Conservation (phyloP, 257 asterid genomes). For the Solanum arcanum region DNA sequence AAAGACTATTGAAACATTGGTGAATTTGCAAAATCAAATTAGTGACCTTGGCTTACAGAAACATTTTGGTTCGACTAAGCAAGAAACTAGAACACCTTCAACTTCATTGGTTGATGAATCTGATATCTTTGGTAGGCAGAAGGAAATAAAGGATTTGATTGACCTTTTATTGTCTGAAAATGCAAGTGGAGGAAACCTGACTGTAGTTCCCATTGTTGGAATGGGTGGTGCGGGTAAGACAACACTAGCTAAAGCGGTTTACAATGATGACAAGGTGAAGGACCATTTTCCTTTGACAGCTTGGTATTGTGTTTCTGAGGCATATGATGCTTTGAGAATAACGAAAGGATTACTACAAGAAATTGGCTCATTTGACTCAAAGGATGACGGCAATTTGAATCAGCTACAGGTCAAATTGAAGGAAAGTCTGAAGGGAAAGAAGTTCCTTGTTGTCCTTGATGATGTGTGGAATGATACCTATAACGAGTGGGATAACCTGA, state of each 20-base stretch:
- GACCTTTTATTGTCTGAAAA: not conserved
- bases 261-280: slow-evolving; percentile 21
- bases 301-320: slow-evolving; percentile 44
- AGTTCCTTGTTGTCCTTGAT: slow-evolving; percentile 43
- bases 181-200: not conserved
- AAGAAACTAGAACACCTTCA: not conserved
- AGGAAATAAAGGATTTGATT: not conserved
- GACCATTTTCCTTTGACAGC: slow-evolving; percentile 21
- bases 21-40: not conserved
- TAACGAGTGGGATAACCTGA: slow-evolving; percentile 18
- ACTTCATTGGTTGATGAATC: not conserved
- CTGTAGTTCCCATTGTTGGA: not conserved
- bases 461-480: slow-evolving; percentile 42
- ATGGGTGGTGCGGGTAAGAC: slow-evolving; percentile 23
- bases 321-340: not conserved
- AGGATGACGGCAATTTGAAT: slow-evolving; percentile 15
- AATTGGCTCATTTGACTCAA: slow-evolving; percentile 14
- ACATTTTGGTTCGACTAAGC: not conserved
- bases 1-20: not conserved
- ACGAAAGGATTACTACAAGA: slow-evolving; percentile 13
- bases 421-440: slow-evolving; percentile 25
- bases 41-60: not conserved
- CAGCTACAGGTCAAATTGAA: slow-evolving; percentile 32
- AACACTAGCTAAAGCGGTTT: slow-evolving; percentile 41
- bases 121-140: not conserved